Conservation (phyloP, 768 basidiomycete genomes). For the Leccinellum luteum region DNA sequence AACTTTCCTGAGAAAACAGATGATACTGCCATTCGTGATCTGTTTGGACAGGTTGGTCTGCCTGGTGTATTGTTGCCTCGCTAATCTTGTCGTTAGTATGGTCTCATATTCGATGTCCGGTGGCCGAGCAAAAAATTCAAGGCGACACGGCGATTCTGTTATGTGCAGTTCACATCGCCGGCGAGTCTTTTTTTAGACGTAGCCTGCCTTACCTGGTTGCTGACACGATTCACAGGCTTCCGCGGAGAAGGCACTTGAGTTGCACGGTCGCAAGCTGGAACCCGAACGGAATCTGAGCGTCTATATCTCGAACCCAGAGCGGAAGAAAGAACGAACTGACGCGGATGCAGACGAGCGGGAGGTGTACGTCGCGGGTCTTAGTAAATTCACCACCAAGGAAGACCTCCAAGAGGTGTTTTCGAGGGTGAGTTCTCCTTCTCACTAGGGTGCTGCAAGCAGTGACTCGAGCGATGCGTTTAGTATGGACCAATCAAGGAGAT, state of each 20-base stretch:
- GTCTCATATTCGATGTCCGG: slow-evolving; percentile 87
- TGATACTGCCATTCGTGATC: slow-evolving; percentile 66
- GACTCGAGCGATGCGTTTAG: slow-evolving; percentile 37
- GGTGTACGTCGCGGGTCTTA: slow-evolving; percentile 85
- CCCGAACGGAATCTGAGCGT: slow-evolving; percentile 70
- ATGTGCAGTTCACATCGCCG: slow-evolving; percentile 85
- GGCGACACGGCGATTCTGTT: slow-evolving; percentile 86
- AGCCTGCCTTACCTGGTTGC: neutral
- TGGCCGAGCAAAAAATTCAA: slow-evolving; percentile 99
- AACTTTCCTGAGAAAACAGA: slow-evolving; percentile 90
- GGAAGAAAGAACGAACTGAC: slow-evolving; percentile 88
- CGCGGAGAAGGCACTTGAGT: slow-evolving; percentile 74
- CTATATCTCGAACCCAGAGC: slow-evolving; percentile 84
- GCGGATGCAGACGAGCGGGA: slow-evolving; percentile 81
- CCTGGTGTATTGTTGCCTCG: neutral
- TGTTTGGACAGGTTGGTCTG: slow-evolving; percentile 71
- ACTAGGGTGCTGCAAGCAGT: neutral
- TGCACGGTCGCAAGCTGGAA: slow-evolving; percentile 76
- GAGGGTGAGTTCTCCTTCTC: slow-evolving; percentile 47
- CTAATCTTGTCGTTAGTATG: slow-evolving; percentile 55
- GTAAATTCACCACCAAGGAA: slow-evolving; percentile 67
- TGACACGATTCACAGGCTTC: slow-evolving; percentile 40
- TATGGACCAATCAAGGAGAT: slow-evolving; percentile 82
- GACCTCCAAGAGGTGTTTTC: slow-evolving; percentile 81
- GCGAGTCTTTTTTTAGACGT: slow-evolving; percentile 42